Base-by-base conservation (phyloP, 164 flowering plant species). In the Umbellularia californica region DNA sequence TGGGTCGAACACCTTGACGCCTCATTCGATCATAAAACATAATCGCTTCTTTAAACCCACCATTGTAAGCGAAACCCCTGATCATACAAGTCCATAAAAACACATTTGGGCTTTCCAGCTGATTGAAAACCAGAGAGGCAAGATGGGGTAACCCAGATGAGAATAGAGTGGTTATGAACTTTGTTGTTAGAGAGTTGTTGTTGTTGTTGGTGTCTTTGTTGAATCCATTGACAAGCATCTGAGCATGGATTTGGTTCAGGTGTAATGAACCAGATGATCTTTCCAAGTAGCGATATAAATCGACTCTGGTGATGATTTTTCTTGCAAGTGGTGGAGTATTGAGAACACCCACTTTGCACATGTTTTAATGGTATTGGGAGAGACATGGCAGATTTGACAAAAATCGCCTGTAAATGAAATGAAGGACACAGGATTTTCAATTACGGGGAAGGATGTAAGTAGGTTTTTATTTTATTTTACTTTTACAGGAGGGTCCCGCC, bases 161-260 rank as follows among this genome's bases (percentile, higher is more conserved):
- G 17, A 23, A 25, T 20, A 73, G 50, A 28, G 20, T 10, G 5
- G 24, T 33, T 47, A 70, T 70, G 65, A 78, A 77, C 71, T 66
- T 78, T 13, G 65, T n/a, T 58, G 67, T 30, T 9, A 70, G 66
- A 19, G 20, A 55, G 70, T 70, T 30, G 47, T 41, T 9, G 27
- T 25, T 25, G 25, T 24, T 24, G 25, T 0, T 24, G 27, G 27
- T 25, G 1, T 78, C 62, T 22, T 25, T 55, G 65, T 70, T 67
- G 33, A 78, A 65, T 58, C 72, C 75, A 71, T 30, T 71, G 60
- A 58, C 69, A 74, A 74, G 58, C 63, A 74, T 70, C 50, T 78
- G 71, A 58, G 68, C 74, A 78, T 78, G 77, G 47, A 74, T 74
- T 17, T 74, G 71, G 25, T 74, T 67, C 24, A 74, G 62, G 5